Percentiles rank a stretch among this genome's conserved stretches.
phyloP scores from a whole-genome alignment of 2,329 filamentous ascomycete genomes.

The Clarireedia hainanense region DNA sequence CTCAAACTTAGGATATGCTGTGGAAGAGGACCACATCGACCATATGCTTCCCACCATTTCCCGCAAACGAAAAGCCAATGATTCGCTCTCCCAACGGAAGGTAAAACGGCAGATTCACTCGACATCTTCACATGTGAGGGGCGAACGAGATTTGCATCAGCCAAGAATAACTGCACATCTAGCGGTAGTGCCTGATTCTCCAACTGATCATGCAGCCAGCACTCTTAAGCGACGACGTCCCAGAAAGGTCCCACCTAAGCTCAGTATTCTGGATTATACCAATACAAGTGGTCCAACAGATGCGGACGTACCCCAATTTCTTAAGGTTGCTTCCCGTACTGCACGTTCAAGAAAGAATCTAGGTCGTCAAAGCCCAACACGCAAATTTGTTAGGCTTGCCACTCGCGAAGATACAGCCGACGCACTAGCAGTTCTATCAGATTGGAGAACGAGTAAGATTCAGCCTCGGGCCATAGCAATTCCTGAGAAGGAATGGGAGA shows the following conservation, averaged over 20 bases:
- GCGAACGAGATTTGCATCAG: conserved; percentile 14
- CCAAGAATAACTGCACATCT: conserved; percentile 25
- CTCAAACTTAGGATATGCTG: conserved; percentile 19
- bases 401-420: conserved; percentile 54
- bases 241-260: conserved; percentile 33
- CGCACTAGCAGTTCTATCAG: conserved; percentile 42
- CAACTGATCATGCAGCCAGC: not conserved
- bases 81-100: not conserved
- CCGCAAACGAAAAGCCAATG: conserved; percentile 13
- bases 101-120: conserved; percentile 15
- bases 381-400: conserved; percentile 52
- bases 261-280: conserved; percentile 54
- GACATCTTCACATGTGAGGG: conserved; percentile 5
- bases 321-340: conserved; percentile 54
- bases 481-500: not conserved
- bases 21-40: conserved; percentile 29
- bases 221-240: not conserved
- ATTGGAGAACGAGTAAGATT: conserved; percentile 42
- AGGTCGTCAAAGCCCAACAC: conserved; percentile 47
- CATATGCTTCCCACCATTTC: conserved; percentile 28
- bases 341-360: conserved; percentile 39
- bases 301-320: conserved; percentile 41
- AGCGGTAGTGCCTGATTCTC: not conserved
- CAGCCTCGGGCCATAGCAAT: conserved; percentile 9
- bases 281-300: conserved; percentile 27